These are phyloP conservation scores for Trypanosoma rangeli DNA, from an alignment of 208 protist genomes.

Conservation along the genomic window DNA sequence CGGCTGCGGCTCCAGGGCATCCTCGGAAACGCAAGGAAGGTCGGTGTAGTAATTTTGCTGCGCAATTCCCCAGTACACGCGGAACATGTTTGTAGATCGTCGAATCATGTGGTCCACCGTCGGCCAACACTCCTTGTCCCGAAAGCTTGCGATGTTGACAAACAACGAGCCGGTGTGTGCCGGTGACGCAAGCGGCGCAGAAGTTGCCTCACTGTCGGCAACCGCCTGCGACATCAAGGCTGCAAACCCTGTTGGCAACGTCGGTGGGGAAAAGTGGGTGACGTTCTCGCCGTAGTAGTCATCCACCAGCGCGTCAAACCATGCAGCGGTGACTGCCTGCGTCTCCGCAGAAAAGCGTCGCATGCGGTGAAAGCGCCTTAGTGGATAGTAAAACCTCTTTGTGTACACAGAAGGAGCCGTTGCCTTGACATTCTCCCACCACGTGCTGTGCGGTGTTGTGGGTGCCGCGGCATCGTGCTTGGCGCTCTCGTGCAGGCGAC, in stretches of 20 bases:
- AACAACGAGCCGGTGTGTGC: slow-evolving; percentile 71
- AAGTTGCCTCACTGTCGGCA: neutral
- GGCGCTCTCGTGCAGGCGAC: neutral
- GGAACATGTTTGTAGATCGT: slow-evolving; percentile 62
- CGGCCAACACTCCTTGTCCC: slow-evolving; percentile 78
- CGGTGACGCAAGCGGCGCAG: neutral
- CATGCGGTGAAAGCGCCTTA: slow-evolving; percentile 43
- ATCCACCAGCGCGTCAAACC: slow-evolving; percentile 45
- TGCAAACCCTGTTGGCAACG: neutral
- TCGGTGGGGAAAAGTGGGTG: slow-evolving; percentile 10
- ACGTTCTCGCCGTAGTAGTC: slow-evolving; percentile 28
- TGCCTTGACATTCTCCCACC: neutral
- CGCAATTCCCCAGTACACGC: slow-evolving; percentile 83
- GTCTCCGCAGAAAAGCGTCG: slow-evolving; percentile 36
- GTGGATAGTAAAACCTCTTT: slow-evolving; percentile 38
- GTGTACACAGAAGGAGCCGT: slow-evolving; percentile 15
- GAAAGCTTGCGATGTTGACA: slow-evolving; percentile 87
- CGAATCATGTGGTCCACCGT: slow-evolving; percentile 75
- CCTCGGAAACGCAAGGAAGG: slow-evolving; percentile 40
- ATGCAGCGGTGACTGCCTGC: slow-evolving; percentile 33
- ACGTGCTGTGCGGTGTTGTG: neutral
- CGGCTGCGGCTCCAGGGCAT: slow-evolving; percentile 23
- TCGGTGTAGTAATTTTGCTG: slow-evolving; percentile 62
- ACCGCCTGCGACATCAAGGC: neutral
- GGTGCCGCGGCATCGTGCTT: neutral